Evolutionary conservation across 805 yeast species (phyloP), one percentile per base, ranked within the genome.

Genomic region (Torulaspora franciscae): DNA sequence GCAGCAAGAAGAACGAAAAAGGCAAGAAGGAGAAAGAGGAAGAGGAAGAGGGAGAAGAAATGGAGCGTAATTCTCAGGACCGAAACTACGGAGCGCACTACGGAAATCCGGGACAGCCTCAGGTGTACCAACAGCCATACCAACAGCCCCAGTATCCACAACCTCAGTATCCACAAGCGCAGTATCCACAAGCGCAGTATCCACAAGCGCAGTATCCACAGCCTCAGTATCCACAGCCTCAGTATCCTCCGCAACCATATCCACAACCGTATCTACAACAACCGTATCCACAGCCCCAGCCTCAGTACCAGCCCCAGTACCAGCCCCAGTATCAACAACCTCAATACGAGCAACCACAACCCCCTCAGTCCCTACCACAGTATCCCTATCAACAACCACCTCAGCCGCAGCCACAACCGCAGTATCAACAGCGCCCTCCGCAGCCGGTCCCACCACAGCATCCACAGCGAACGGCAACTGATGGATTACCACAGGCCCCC

Each of bases 31-130:
- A 41, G 7, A 46, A 44, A 8, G 48, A 43, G 7, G 40, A 43
- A 10, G 28, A 26, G 10, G 46, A 39, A 2, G 48, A 45, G 3
- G 61, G 56, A 11, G 61, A 59, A n/a, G 51, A 48, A 11, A 44
- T 39, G 28, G 60, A 50, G 11, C 32, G 44, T 1, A 49, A 44
- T 27, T 38, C 45, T 6, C 42, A 43, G 2, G 43, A 32, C 6
- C 30, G 26, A 8, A 34, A 27, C 14, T 27, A 28, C 22, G 24
- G 34, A 14, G 10, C 19, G 6, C 15, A 24, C 6, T 22, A 37
- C 28, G 13, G 42, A 29, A 42, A 45, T 13, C 41, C 50, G n/a
- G 33, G 55, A 13, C 9, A 9, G 17, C 13, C 9, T 30, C 46
- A 37, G 33, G 29, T 15, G 15, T 38, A 33, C 23, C 43, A 19